Base-by-base conservation (phyloP, 2,329 filamentous ascomycete species). In the Aspergillus udagawae region DNA sequence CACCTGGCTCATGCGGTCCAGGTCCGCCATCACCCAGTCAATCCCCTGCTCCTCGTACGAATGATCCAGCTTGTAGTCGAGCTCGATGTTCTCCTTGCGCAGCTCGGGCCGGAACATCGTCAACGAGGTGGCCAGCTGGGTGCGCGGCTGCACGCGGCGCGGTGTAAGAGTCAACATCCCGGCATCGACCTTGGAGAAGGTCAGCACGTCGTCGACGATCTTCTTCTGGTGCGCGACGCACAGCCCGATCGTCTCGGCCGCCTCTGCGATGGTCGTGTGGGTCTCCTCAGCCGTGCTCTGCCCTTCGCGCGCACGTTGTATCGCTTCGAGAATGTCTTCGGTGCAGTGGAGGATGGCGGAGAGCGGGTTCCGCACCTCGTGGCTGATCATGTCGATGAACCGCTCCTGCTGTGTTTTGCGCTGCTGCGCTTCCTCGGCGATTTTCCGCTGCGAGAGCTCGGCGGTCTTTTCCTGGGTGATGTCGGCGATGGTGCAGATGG, bases 391-490 rank as follows among this genome's bases (percentile, higher is more conserved):
- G 70, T 91, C 89, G 66, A 92, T 90, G 65, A 92, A 92, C 61
- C 89, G 89, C 65, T 92, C 88, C 67, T 93, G 90, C 67, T 89
- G 86, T 25, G 85, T 80, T 72, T 94, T 94, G 59, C 92, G 80
- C 69, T 93, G 88, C 2, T 92, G 84, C 0, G 90, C 91, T 70
- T 94, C 90, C 66, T 92, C 85, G 67, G 90, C 88, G 57, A 90
- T 86, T 48, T 86, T 82, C 65, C 84, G 90, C 71, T 95, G 90
- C 35, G 91, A 85, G 49, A 87, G 86, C 72, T 95, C 91, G 1
- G 91, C 90, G 80, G 87, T 88, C 71, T 95, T 96, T 70, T 94
- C 90, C 54, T 89, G 84, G 20, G 88, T 91, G 62, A 96, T 95
- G 67, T 95, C 90, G 0, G 90, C 93, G 52, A 95, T 87, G 4